Evolutionary conservation across 768 basidiomycete genomes (phyloP), one percentile per base, ranked within the genome.

Genomic region (Lentinus tigrinus): DNA sequence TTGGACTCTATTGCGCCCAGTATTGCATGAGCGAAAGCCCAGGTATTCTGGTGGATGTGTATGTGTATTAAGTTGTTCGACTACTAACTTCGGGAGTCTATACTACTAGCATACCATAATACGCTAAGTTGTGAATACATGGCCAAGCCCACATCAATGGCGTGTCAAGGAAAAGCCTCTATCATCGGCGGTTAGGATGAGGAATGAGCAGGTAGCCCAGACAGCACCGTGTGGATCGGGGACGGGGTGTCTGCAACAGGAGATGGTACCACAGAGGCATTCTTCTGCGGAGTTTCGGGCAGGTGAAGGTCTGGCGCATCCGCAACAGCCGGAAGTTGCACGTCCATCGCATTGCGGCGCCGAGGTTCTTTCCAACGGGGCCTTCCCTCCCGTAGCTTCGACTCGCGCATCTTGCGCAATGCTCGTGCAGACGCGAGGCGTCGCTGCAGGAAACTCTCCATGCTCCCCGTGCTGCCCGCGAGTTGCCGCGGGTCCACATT

Each of bases 371-470:
- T 31, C 42, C 31, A 44, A 26, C 17, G 48, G 19, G 23, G 46
- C 34, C 14, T 23, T 3, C 37, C 44, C 10, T 17, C 6, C 14
- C 37, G 51, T 37, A 26, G 44, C 17, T 31, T 26, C 19, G 37
- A 53, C 39, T 52, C 51, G 51, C 57, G 51, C 23, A 52, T 31
- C 40, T 38, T n/a, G 13, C 56, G 49, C 5, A 47, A 23, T 5
- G 19, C 44, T 6, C 21, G 21, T 28, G 46, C 51, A 46, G 16
- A 37, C 42, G 51, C 43, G 9, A 52, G 36, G 2, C 56, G 56
- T 19, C 34, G 37, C 36, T 49, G 57, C 48, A 44, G 19, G 19
- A 21, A 39, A 26, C 36, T 47, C 23, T 42, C 38, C 14, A 48
- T 46, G 26, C 23, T 40, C 24, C 38, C 57, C 13, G 13, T 26